Conservation (phyloP, 768 basidiomycete genomes). For the Daedaleopsis nitida region DNA sequence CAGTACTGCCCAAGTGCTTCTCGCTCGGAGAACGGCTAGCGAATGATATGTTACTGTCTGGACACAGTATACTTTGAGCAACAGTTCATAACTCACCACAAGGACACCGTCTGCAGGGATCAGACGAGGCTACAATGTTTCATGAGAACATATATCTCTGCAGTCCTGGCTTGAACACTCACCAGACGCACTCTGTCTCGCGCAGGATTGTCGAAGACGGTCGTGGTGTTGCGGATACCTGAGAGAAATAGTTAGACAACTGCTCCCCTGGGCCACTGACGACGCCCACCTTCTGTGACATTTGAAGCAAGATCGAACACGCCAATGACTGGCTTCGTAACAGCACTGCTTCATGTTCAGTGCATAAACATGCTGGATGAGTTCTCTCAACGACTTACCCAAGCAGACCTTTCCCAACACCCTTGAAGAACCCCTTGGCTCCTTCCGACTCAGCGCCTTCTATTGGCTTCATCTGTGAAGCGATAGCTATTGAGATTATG, state of each 20-base stretch:
- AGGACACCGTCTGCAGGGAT: conserved; percentile 87
- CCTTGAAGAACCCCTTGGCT: conserved; percentile 96
- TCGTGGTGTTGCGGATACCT: conserved; percentile 98
- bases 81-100: conserved; percentile 52
- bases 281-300: conserved; percentile 75
- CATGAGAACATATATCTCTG: not conserved
- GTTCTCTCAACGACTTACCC: conserved; percentile 53
- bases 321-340: conserved; percentile 96
- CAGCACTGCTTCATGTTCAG: conserved; percentile 51
- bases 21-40: conserved; percentile 82
- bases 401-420: conserved; percentile 93
- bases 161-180: conserved; percentile 27
- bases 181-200: conserved; percentile 86
- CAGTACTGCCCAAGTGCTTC: conserved; percentile 95
- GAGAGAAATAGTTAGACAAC: not conserved
- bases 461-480: conserved; percentile 84
- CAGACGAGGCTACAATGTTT: conserved; percentile 66
- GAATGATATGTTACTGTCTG: not conserved
- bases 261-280: not conserved
- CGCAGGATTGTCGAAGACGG: conserved; percentile 91
- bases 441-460: conserved; percentile 96
- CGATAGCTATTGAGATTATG: not conserved
- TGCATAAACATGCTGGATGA: conserved; percentile 4
- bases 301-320: conserved; percentile 96
- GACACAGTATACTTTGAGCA: not conserved